A percentile compares a stretch with the other conserved stretches of the same genome.
phyloP scores from a whole-genome alignment of 768 basidiomycete genomes.

The Gloeostereum incarnatum region DNA sequence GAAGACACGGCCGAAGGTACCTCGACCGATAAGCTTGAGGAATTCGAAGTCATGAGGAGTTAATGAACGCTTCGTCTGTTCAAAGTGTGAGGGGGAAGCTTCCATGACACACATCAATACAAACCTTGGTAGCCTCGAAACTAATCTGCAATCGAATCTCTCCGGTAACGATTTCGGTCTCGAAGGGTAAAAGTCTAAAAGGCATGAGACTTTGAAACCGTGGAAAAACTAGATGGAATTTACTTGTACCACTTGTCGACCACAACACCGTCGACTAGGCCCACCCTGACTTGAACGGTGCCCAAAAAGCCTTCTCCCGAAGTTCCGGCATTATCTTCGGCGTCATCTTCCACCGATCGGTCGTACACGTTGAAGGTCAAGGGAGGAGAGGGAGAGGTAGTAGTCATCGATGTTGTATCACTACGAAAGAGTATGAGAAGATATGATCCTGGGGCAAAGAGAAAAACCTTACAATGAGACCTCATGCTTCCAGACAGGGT shows the following conservation, averaged over 20 bases:
- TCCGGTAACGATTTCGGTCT: conserved; percentile 74
- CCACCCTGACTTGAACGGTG: conserved; percentile 83
- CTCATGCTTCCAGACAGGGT: conserved; percentile 99
- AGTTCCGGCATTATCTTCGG: no score
- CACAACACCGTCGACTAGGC: conserved; percentile 86
- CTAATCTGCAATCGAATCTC: conserved; percentile 94
- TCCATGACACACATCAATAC: conserved; percentile 14
- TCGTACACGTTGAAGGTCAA: conserved; percentile 92
- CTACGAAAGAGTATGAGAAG: conserved; percentile 29
- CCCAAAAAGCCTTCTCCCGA: no score
- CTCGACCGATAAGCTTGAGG: conserved; percentile 95
- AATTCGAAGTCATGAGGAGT: conserved; percentile 98
- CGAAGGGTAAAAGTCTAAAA: conserved; percentile 1
- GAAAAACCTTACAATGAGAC: conserved; percentile 83
- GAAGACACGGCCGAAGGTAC: conserved; percentile 97
- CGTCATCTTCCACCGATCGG: conserved; percentile 69
- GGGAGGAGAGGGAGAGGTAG: conserved; percentile 78
- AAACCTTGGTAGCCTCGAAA: conserved; percentile 84
- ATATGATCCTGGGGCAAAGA: conserved; percentile 3
- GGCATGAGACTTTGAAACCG: conserved; percentile 3
- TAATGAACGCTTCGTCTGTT: conserved; percentile 73
- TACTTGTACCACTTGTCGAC: conserved; percentile 98
- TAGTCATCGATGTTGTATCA: no score
- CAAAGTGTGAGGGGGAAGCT: conserved; percentile 11
- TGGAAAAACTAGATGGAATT: conserved; percentile 22